Base-by-base conservation (phyloP, 352 stramenopile species). In the Pythium oligandrum region DNA sequence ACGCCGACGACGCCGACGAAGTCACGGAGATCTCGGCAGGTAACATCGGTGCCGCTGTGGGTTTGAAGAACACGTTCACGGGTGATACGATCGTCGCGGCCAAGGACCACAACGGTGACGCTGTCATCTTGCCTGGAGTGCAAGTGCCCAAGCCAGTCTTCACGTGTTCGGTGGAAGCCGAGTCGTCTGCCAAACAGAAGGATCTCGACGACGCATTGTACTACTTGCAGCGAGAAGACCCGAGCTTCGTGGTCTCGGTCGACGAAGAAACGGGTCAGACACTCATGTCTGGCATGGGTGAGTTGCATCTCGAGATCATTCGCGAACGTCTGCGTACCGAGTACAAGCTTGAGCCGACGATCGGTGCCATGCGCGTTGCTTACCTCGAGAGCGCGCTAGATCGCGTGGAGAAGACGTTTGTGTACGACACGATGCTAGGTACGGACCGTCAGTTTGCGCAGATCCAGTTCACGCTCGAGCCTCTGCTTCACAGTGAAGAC, bases 261-360 rank as follows among this genome's bases (percentile, higher is more conserved):
- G 97, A 99, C 70, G 70, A 88, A 4, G 95, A 99, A 59, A 98
- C 89, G 6, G 97, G 97, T 33, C 92, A 99, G 80, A 99, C 96
- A 44, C 95, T 99, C 56, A 94, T 99, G 57, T 97, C 83, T 59
- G 97, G 97, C 32, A 89, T 98, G 73, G 94, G 94, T 12, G 94
- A 98, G 67, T 72, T 98, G 8, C 94, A 98, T 53, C 77, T 98
- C 46, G 89, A 98, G 60, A 95, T 98, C 53, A 85, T 95, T 40
- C 70, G 95, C 38, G 92, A 98, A 68, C 75, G 94, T 8, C 59
- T 98, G 36, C 73, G 69, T 31, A 73, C 80, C 47, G 94, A 98
- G 53, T 96, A 95, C 73, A 91, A 88, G 40, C 64, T 98, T 4
- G 63, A 88, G 30, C 71, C 72, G 35, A 90, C 93, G 3, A 79